These are phyloP conservation scores for Aurantiochytrium sp. DNA, from an alignment of 108 stramenopile genomes.

Conservation along the genomic window DNA sequence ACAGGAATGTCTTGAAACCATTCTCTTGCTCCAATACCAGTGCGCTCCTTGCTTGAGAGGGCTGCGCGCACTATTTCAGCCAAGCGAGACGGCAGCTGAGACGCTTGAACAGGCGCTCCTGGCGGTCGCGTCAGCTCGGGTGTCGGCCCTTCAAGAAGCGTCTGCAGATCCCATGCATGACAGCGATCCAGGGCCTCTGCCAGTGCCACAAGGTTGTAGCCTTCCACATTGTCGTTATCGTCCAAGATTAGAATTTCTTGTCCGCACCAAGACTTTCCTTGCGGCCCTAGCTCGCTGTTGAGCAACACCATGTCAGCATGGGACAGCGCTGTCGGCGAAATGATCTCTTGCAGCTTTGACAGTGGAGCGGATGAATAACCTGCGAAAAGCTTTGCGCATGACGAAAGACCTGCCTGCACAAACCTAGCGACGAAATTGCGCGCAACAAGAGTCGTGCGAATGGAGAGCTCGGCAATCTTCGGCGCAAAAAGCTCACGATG, in stretches of 20 bases:
- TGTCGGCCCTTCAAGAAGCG: neutral
- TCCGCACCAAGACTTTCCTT: neutral
- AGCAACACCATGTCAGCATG: neutral
- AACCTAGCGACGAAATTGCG: neutral
- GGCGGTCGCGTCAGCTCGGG: neutral
- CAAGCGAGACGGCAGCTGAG: neutral
- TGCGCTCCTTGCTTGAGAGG: neutral
- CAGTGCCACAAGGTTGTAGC: neutral
- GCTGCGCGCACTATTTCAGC: neutral
- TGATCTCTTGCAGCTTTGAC: neutral
- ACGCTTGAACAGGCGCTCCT: neutral
- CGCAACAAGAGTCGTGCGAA: neutral
- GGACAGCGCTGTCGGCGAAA: neutral
- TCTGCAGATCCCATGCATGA: neutral
- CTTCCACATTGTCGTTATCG: neutral
- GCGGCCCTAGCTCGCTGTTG: neutral
- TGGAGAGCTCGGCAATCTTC: neutral
- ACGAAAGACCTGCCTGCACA: neutral
- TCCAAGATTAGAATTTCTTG: neutral
- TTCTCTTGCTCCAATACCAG: neutral
- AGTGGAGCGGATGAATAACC: neutral
- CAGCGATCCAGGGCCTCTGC: neutral
- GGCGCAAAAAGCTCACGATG: neutral
- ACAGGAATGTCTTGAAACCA: neutral
- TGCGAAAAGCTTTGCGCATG: neutral